Base-by-base conservation (phyloP, 371 early-diverging fungal species). In the Coemansia sp. region DNA sequence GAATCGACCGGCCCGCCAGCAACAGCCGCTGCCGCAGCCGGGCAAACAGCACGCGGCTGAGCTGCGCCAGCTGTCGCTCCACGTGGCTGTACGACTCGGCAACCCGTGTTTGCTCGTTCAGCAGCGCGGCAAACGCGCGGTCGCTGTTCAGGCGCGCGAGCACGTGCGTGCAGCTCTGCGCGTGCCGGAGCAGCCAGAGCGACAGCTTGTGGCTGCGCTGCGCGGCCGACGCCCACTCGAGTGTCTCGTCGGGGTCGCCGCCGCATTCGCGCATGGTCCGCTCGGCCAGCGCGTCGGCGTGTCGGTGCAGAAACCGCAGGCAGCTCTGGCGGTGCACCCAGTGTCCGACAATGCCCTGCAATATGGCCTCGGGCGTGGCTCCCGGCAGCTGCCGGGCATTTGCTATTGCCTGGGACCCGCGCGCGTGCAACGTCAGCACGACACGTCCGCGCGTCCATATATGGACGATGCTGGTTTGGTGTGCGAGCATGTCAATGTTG, bases 51-150 rank as follows among this genome's bases (percentile, higher is more conserved):
- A 57, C 33, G 5, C 16, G 3, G 34, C 34, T 45, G 20, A 45
- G 30, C 12, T 35, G 30, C 34, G 35, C 57, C 57, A 57, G 35
- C 16, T 14, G 34, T 42, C 26, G 57, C 35, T 57, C 57, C 34
- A 45, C 20, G 10, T 47, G 45, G 12, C n/a, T 6, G 20, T 48
- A 45, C 26, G 48, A n/a, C 12, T 30, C 34, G 5, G 14, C 48
- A 16, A 49, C 14, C 4, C 35, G 16, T 5, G 11, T 5, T 9
- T 51, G 51, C 12, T 51, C 34, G 33, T 12, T 5, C 12, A 34
- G 6, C 26, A 51, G 5, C 5, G 7, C 14, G 31, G 31, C 26
- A 12, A 51, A 10, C 2, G 14, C 33, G 8, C 34, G 51, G 14
- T 5, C n/a, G 8, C 14, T 31, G 34, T 51, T 31, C 38, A 58